Evolutionary conservation across 2,329 filamentous ascomycete genomes (phyloP).

Genomic region (Pseudocercospora eumusae): DNA sequence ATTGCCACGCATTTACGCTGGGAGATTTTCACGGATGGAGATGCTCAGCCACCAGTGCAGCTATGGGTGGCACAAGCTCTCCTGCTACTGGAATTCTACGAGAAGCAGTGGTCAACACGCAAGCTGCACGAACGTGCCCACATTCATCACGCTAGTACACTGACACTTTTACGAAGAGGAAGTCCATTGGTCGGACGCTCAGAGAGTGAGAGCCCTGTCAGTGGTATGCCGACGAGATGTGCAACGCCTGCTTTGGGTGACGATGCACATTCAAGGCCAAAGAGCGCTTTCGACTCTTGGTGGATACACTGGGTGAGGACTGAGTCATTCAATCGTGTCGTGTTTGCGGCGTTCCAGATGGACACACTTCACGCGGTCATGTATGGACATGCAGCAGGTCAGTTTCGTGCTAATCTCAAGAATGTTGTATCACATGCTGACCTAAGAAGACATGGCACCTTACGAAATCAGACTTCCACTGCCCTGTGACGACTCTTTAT

Average conservation of each 20-base stretch:
- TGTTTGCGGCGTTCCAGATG: conserved; percentile 88
- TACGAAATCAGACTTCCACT: conserved; percentile 89
- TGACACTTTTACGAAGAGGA: conserved; percentile 89
- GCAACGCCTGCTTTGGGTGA: conserved; percentile 15
- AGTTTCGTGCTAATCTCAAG: not conserved
- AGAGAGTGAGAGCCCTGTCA: conserved; percentile 79
- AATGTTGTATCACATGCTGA: not conserved
- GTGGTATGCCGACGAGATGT: conserved; percentile 38
- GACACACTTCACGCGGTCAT: conserved; percentile 94
- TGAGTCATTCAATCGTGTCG: conserved; percentile 81
- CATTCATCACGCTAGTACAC: conserved; percentile 90
- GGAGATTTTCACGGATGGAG: conserved; percentile 87
- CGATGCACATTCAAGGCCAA: not conserved
- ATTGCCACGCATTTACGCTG: conserved; percentile 85
- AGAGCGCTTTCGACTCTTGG: conserved; percentile 49
- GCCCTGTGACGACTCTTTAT: conserved; percentile 86
- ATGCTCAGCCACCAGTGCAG: conserved; percentile 85
- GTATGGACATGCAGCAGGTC: conserved; percentile 75
- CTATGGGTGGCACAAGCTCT: conserved; percentile 91
- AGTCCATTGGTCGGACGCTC: conserved; percentile 84
- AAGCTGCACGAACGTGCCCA: conserved; percentile 89
- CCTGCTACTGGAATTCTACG: conserved; percentile 82
- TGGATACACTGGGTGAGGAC: conserved; percentile 94
- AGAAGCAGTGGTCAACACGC: conserved; percentile 93
- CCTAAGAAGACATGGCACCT: conserved; percentile 76